phyloP scores from a whole-genome alignment of 768 basidiomycete genomes.

The Lactarius hengduanensis region DNA sequence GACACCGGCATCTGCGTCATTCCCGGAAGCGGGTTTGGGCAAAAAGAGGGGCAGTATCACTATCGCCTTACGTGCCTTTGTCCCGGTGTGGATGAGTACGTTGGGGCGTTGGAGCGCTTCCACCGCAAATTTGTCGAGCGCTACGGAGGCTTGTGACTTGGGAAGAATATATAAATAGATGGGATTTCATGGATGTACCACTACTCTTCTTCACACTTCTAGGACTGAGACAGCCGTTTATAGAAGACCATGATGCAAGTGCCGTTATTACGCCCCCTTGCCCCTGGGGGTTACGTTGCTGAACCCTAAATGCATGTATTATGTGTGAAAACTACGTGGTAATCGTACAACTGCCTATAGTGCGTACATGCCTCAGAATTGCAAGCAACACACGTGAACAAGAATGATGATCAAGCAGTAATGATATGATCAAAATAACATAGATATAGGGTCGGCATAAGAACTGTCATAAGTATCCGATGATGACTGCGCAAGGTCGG shows the following conservation, averaged over 20 bases:
- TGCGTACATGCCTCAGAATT: conserved; percentile 12
- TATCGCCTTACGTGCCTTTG: conserved; percentile 93
- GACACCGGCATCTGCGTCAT: conserved; percentile 92
- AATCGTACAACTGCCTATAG: conserved; percentile 21
- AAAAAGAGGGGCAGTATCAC: conserved; percentile 87
- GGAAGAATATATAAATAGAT: background rate
- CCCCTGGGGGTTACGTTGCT: background rate
- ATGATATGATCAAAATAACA: conserved; percentile 23
- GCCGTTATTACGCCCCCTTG: background rate
- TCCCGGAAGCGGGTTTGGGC: conserved; percentile 93
- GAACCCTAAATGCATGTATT: conserved; percentile 13
- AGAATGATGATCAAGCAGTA: conserved; percentile 13
- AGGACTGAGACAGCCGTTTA: background rate
- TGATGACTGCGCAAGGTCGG: conserved; percentile 16
- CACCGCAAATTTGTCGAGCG: conserved; percentile 58
- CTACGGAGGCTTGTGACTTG: conserved; percentile 36
- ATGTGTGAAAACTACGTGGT: conserved; percentile 6
- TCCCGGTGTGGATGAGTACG: conserved; percentile 92
- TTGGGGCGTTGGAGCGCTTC: conserved; percentile 77
- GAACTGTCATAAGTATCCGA: conserved; percentile 22
- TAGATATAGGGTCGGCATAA: conserved; percentile 18
- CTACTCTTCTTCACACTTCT: background rate
- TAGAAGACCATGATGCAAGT: background rate
- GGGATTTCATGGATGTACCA: background rate
- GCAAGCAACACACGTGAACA: conserved; percentile 16